Conservation (phyloP, 2,329 filamentous ascomycete genomes). For the Leptodontidium sp. region DNA sequence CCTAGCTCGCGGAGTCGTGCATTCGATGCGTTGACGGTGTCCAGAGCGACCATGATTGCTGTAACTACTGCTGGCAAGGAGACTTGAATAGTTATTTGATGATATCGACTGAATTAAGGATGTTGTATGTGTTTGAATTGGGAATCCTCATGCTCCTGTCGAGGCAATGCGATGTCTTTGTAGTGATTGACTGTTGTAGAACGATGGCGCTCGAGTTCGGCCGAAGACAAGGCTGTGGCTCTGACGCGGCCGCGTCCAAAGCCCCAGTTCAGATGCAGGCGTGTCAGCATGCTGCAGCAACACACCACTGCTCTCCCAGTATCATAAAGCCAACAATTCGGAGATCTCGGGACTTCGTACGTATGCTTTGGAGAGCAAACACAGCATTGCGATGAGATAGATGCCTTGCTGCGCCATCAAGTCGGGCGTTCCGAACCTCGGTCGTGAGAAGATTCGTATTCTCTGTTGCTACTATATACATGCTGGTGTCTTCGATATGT, state of each 20-base stretch:
- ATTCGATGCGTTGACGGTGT: conserved; percentile 42
- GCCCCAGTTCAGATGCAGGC: not conserved
- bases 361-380: not conserved
- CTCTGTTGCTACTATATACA: not conserved
- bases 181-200: not conserved
- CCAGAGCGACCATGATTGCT: conserved; percentile 42
- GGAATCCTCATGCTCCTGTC: not conserved
- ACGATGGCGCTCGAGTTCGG: not conserved
- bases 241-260: conserved; percentile 4
- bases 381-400: not conserved
- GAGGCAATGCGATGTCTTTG: not conserved
- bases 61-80: not conserved
- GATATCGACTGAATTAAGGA: not conserved
- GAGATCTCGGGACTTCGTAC: not conserved
- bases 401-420: not conserved
- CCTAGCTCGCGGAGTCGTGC: conserved; percentile 42
- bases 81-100: conserved; percentile 8
- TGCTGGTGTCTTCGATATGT: not conserved
- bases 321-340: not conserved
- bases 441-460: not conserved
- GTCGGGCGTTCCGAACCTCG: not conserved
- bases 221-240: conserved; percentile 8
- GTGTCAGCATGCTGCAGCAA: conserved; percentile 3
- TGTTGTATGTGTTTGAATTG: not conserved
- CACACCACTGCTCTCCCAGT: not conserved